Percentiles rank a stretch among this genome's conserved stretches.
phyloP scores from a whole-genome alignment of 1,139 yeast genomes.

The Tardiomyces digboiensis region DNA sequence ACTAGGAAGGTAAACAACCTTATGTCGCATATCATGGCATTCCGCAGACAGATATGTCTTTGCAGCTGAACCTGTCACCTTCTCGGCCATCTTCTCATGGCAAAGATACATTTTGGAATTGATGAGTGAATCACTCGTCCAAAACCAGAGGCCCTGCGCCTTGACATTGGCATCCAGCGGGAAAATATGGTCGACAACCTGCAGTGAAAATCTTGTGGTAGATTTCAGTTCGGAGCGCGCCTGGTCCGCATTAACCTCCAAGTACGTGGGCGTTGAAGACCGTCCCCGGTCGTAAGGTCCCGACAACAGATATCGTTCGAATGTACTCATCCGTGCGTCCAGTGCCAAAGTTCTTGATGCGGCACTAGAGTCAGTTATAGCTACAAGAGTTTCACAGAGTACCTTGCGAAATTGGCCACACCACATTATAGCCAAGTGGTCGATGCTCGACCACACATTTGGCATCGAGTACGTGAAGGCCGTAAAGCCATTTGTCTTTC shows the following conservation, averaged over 20 bases:
- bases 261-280: too few species aligned
- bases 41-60: too few species aligned
- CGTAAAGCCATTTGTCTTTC: constrained; percentile 69
- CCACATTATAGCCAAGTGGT: constrained; percentile 97
- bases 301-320: constrained; percentile 41
- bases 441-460: constrained; percentile 89
- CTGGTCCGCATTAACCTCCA: too few species aligned
- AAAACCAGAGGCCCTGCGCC: neutral
- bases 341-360: constrained; percentile 49
- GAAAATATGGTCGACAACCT: neutral
- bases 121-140: neutral
- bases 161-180: neutral
- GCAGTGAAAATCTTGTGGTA: too few species aligned
- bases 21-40: neutral
- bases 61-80: too few species aligned
- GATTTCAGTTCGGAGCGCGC: too few species aligned
- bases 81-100: too few species aligned
- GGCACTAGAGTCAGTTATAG: constrained; percentile 40
- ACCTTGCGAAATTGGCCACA: constrained; percentile 75
- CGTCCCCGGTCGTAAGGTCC: constrained; percentile 30
- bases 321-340: constrained; percentile 43
- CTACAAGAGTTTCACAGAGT: constrained; percentile 50
- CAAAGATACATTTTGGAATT: too few species aligned
- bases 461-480: constrained; percentile 84
- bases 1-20: neutral